Base-by-base conservation (phyloP, 257 asterid species). In the Fraxinus quadrangulata region DNA sequence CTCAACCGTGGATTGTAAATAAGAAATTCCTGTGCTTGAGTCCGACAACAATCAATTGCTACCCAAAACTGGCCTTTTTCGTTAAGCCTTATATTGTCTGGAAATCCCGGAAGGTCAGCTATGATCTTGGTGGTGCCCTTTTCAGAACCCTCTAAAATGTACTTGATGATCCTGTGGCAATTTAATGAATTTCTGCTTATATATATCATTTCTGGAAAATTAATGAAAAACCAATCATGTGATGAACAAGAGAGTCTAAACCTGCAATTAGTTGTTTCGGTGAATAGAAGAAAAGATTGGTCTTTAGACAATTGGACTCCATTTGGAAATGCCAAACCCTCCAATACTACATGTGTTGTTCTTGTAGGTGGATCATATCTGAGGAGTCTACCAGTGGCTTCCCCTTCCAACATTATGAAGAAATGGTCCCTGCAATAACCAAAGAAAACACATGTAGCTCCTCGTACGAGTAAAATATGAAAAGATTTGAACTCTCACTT, bases 221-320 rank as follows among this genome's bases (percentile, higher is more conserved):
- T 10, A 40, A 40, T 40, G 47, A 40, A 40, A 10, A 11, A 40
- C 3, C 12, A n/a, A 19, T 56, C 17, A 21, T 56, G 26, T 56
- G 67, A 21, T 21, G 24, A 56, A 21, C 26, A 1, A 24, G 26
- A 17, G 5, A 23, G 45, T 69, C 23, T 14, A 51, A 51, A 89
- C 97, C 97, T 86, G 96, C 96, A 95, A 83, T 92, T 95, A 6
- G 99, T 95, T 45, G 99, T 95, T 73, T 95, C 99, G 2, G 98
- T 86, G 81, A 77, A 91, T 47, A 91, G 90, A 66, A 95, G 92
- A 79, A 87, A 93, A 19, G 97, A 86, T 33, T 95, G 96, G 73
- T 95, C 98, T 81, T 85, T 83, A 14, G 99, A 95, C 71, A 95
- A 66, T 39, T 95, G 99, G 19, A 95, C 96, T 33, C 99, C 99